phyloP scores from a whole-genome alignment of 139 green algal genomes.

The Ettlia oleoabundans region DNA sequence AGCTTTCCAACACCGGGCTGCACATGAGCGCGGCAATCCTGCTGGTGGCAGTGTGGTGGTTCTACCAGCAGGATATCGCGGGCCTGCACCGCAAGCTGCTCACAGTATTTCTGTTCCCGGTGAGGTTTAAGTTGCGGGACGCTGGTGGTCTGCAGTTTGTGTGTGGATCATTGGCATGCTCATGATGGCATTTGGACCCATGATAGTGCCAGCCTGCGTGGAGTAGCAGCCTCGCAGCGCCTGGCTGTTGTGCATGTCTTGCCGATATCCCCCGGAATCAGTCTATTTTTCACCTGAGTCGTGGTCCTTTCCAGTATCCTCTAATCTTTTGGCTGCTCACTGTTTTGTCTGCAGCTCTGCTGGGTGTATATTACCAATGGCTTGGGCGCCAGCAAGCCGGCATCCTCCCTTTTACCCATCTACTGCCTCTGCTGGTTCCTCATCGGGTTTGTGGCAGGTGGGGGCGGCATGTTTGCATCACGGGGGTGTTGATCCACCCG shows the following conservation, averaged over 20 bases:
- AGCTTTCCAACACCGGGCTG: not conserved
- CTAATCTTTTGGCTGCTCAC: not conserved
- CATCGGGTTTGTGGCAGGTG: not conserved
- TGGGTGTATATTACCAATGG: not conserved
- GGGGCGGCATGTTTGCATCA: not conserved
- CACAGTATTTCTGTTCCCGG: not conserved
- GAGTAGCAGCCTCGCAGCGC: too few species aligned
- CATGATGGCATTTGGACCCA: too few species aligned
- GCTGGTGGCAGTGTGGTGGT: not conserved
- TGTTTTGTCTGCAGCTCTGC: not conserved
- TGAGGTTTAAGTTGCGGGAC: too few species aligned
- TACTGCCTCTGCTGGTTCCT: constrained; percentile 6
- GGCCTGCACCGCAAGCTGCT: not conserved
- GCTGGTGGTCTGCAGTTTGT: too few species aligned
- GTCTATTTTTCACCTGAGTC: too few species aligned
- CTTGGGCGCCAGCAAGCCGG: not conserved
- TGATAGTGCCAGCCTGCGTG: too few species aligned
- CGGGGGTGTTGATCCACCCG: too few species aligned
- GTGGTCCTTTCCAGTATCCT: too few species aligned
- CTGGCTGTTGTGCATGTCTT: not conserved
- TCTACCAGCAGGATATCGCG: not conserved
- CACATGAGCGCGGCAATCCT: not conserved
- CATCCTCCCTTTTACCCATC: not conserved
- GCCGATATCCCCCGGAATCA: too few species aligned
- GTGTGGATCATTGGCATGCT: too few species aligned